phyloP scores from a whole-genome alignment of 495 filamentous ascomycete species.

The Xylaria sp. region DNA sequence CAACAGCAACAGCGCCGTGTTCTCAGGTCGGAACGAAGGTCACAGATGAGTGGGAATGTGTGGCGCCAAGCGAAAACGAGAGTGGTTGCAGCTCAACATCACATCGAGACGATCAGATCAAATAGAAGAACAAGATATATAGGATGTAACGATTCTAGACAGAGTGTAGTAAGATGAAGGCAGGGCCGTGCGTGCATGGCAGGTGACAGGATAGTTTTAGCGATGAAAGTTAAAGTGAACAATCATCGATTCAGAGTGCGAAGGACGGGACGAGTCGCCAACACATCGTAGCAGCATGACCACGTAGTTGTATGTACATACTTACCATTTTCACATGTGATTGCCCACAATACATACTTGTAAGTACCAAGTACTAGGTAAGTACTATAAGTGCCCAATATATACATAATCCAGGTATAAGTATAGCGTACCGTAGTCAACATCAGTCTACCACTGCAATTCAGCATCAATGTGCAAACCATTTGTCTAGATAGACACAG shows the following conservation, averaged over 20 bases:
- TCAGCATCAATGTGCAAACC: background rate
- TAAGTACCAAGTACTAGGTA: too few relatives aligned
- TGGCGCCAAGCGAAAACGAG: background rate
- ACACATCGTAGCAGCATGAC: background rate
- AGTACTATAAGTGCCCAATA: too few relatives aligned
- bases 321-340: constrained; percentile 10
- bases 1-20: background rate
- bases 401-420: too few relatives aligned
- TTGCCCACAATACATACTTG: too few relatives aligned
- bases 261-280: background rate
- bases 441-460: background rate
- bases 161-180: background rate
- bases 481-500: background rate
- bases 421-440: too few relatives aligned
- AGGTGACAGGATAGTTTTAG: background rate
- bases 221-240: background rate
- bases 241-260: background rate
- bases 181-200: background rate
- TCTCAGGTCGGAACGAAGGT: background rate
- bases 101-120: background rate
- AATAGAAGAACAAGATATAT: background rate
- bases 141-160: background rate
- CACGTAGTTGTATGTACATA: background rate
- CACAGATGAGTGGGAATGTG: background rate
- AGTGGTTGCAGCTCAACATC: background rate